Percentiles rank a stretch among this genome's conserved stretches.
These are phyloP conservation scores for Fusarium sp. DNA, from an alignment of 2,329 filamentous ascomycete species.

Conservation along the genomic window DNA sequence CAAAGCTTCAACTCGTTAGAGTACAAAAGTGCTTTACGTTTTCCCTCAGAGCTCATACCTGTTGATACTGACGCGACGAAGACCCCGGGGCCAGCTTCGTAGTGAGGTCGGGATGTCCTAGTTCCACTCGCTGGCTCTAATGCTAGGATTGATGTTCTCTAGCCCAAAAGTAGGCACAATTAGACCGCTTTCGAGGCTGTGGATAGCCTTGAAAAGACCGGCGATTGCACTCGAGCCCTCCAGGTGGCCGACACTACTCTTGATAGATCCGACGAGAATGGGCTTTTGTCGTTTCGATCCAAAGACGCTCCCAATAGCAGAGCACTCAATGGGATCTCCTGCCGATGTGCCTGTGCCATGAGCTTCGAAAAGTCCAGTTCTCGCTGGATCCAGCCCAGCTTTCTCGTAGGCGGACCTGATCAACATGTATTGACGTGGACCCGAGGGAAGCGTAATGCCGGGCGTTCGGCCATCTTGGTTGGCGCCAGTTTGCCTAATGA, in stretches of 20 bases:
- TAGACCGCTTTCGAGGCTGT: neutral
- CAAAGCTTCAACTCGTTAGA: neutral
- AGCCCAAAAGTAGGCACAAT: neutral
- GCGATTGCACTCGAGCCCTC: neutral
- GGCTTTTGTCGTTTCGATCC: neutral
- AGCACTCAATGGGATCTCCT: neutral
- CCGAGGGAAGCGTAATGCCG: neutral
- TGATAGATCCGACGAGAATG: neutral
- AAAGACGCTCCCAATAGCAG: neutral
- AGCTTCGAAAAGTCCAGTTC: neutral
- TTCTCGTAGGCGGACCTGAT: neutral
- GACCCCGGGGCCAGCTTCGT: neutral
- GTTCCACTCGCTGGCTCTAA: neutral
- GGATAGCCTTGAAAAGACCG: neutral
- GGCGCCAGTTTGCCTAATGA: neutral
- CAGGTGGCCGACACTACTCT: neutral
- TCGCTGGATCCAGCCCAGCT: neutral
- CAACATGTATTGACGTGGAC: neutral
- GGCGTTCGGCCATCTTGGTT: neutral
- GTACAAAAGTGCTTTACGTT: neutral
- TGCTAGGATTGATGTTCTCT: neutral
- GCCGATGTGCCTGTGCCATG: neutral
- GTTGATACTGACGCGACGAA: neutral
- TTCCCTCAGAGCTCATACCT: neutral
- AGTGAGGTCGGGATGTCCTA: neutral